phyloP scores from a whole-genome alignment of 257 asterid genomes.

The Gentiana macrophylla region DNA sequence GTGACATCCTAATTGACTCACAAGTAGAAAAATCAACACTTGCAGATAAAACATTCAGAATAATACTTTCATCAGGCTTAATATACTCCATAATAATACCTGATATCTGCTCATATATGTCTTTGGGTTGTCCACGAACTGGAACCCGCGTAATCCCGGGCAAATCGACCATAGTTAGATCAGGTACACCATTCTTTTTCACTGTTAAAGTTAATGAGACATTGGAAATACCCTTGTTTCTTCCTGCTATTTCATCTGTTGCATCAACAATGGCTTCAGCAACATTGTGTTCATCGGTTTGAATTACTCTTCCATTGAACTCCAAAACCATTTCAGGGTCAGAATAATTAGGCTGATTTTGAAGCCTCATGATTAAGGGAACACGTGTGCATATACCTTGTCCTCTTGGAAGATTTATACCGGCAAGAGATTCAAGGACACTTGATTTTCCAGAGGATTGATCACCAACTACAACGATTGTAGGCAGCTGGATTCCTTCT shows the following conservation, averaged over 20 bases:
- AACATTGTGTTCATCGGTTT: slow-evolving; percentile 2
- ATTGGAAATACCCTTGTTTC: slow-evolving; percentile 9
- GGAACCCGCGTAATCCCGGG: slow-evolving; percentile 13
- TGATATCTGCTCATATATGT: slow-evolving; percentile 16
- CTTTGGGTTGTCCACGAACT: slow-evolving; percentile 13
- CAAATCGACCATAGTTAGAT: slow-evolving; percentile 10
- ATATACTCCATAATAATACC: neutral
- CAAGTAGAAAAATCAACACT: too few species aligned
- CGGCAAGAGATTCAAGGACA: neutral
- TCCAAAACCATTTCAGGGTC: slow-evolving; percentile 2
- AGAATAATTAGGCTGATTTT: neutral
- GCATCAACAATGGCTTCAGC: slow-evolving; percentile 6
- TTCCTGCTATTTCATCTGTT: slow-evolving; percentile 9
- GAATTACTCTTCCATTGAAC: neutral
- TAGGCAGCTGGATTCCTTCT: slow-evolving; percentile 16
- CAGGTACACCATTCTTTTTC: slow-evolving; percentile 10
- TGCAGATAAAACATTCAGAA: too few species aligned
- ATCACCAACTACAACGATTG: slow-evolving; percentile 17
- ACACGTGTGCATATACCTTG: slow-evolving; percentile 14
- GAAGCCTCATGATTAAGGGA: slow-evolving; percentile 16
- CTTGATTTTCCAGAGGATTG: slow-evolving; percentile 14
- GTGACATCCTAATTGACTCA: too few species aligned
- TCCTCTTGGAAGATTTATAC: slow-evolving; percentile 11
- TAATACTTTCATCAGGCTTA: too few species aligned
- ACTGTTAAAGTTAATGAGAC: slow-evolving; percentile 5